phyloP scores from a whole-genome alignment of 2,329 filamentous ascomycete genomes.

The Dactylellina haptotyla region DNA sequence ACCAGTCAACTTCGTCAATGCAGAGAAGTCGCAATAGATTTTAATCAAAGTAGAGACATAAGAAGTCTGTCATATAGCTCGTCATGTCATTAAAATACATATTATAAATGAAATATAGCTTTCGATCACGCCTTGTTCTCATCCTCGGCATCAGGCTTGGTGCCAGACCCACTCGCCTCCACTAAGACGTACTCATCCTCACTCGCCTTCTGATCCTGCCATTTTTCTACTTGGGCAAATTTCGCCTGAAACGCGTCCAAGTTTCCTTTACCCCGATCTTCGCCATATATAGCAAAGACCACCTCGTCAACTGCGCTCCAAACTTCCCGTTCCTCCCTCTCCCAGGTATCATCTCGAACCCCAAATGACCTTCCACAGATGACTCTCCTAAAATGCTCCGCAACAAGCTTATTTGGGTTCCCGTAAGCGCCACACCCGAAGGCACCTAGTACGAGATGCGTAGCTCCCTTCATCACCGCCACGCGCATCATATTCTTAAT shows the following conservation, averaged over 20 bases:
- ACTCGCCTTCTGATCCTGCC: slow-evolving; percentile 62
- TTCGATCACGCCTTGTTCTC: no score
- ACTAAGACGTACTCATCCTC: no score
- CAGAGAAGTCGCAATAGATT: no score
- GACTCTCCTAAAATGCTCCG: slow-evolving; percentile 67
- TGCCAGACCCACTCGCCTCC: slow-evolving; percentile 62
- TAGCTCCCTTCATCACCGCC: slow-evolving; percentile 63
- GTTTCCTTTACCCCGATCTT: slow-evolving; percentile 61
- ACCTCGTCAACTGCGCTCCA: slow-evolving; percentile 67
- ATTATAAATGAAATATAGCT: no score
- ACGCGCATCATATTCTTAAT: slow-evolving; percentile 71
- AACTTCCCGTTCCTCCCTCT: slow-evolving; percentile 57
- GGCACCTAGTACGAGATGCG: slow-evolving; percentile 69
- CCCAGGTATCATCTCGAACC: slow-evolving; percentile 47
- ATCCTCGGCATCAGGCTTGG: slow-evolving; percentile 32
- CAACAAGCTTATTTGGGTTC: slow-evolving; percentile 71
- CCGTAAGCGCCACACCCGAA: slow-evolving; percentile 74
- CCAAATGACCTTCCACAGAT: slow-evolving; percentile 59
- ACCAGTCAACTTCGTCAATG: no score
- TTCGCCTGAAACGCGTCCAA: slow-evolving; percentile 65
- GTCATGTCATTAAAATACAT: no score
- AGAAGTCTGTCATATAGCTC: no score
- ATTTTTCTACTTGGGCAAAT: slow-evolving; percentile 63
- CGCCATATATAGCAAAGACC: slow-evolving; percentile 69
- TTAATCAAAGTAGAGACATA: no score